Evolutionary conservation across 306 rosid species (phyloP), one percentile per base, ranked within the genome.

Genomic region (Cicer yamashitae): DNA sequence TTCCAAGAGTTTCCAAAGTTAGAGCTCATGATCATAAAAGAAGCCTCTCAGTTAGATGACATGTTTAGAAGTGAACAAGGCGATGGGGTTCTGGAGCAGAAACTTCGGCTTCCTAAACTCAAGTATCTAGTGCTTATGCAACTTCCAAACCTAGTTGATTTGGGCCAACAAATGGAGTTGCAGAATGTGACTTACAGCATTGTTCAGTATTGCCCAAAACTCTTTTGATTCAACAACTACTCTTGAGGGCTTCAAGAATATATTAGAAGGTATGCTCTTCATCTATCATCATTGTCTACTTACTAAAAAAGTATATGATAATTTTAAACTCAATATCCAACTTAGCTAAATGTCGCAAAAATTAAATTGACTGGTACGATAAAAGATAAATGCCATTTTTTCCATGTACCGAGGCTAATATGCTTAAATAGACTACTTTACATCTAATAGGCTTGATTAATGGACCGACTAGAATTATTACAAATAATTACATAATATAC

Each of bases 21-120:
- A 57, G 63, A 57, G 40, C 63, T 57, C 39, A 22, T 57, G 38
- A 57, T 57, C 63, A 57, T 57, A 57, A 57, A 57, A 20, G 63
- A 22, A 20, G 63, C 63, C 6, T 57, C 63, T 9, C 63, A 57
- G 63, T 22, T 57, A 57, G 63, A 57, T 57, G 39, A 10, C 63
- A 20, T 57, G 63, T 57, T 57, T 22, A 20, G 34, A 57, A 20
- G 5, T 20, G 63, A 57, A 57, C 63, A 10, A 57, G 8, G 39
- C 10, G 63, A 20, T 57, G 63, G 20, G 39, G 0, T 57, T 57
- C 63, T 7, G 22, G 12, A 3, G 63, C 14, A 20, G 63, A 57
- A 57, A 57, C 63, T 57, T 10, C 39, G 39, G 38, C 63, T 57
- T 20, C 63, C 63, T 57, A 57, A 57, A 22, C 63, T 57, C n/a